Evolutionary conservation across 192 early-diverging fungal species (phyloP), one percentile per base, ranked within the genome.

Genomic region (Nowakowskiella sp.): DNA sequence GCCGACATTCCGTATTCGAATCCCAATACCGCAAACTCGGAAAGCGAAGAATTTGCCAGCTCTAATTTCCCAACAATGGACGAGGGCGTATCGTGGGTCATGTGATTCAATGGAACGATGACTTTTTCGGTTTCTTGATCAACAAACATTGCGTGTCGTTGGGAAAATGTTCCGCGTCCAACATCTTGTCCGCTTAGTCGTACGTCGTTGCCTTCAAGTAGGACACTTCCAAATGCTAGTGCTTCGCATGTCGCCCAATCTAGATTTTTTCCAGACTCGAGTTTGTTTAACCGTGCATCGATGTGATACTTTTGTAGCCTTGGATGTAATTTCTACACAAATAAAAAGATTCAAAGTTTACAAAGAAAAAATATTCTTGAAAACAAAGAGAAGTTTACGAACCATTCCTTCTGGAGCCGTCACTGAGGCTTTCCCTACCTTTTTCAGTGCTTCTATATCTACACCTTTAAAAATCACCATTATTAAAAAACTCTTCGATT

Each of bases 221-320:
- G 69, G 28, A 97, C 64, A 0, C 84, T 83, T 3, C 92, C 94
- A 68, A 94, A 88, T 0, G 92, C 92, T 32, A 97, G 66, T 0
- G 86, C 85, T 65, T 97, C 94, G 1, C 85, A 89, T 0, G 92
- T 95, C 6, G 92, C 92, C 94, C 94, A 97, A 62, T 97, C 94
- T 6, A 97, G 66, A 3, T 66, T 62, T 21, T 68, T 76, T 0
- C 87, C 87, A 16, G 83, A 70, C 10, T 74, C 66, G 9, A 93
- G 47, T 44, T 84, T 83, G 33, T 79, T 73, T 42, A 92, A 46
- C 6, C 94, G 84, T 0, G 84, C 62, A 49, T 93, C 80, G 43
- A 97, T 82, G 56, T 97, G 94, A 78, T 84, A 94, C 61, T 95
- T 97, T 19, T 73, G 62, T 25, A 97, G 60, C 32, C 94, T 85